These are phyloP conservation scores for Thamnidium elegans DNA, from an alignment of 192 early-diverging fungal genomes.

Conservation along the genomic window DNA sequence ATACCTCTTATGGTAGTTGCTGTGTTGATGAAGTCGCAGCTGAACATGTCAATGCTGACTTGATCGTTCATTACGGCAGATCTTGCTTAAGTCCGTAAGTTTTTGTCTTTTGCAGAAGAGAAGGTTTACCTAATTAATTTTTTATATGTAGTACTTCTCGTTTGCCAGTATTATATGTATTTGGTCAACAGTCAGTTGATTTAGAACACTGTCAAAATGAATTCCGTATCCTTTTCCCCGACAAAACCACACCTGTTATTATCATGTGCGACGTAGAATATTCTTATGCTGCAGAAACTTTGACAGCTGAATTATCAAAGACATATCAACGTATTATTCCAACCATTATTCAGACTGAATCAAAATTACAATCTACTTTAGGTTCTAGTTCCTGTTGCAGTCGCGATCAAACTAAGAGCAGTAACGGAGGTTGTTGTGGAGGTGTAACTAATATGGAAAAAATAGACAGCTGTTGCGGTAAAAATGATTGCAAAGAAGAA, in stretches of 20 bases:
- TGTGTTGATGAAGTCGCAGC: slow-evolving; percentile 98
- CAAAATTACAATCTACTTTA: slow-evolving; percentile 28
- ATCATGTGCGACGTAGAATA: slow-evolving; percentile 79
- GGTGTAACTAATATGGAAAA: not conserved
- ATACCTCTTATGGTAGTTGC: slow-evolving; percentile 97
- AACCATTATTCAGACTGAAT: slow-evolving; percentile 45
- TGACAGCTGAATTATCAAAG: slow-evolving; percentile 17
- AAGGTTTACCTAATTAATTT: not conserved
- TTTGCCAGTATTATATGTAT: slow-evolving; percentile 83
- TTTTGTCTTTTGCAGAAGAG: not conserved
- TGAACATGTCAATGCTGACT: slow-evolving; percentile 78
- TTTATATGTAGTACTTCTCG: slow-evolving; percentile 59
- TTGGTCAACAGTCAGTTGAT: slow-evolving; percentile 75
- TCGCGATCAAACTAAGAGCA: not conserved
- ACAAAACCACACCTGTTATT: slow-evolving; percentile 49
- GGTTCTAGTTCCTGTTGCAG: too few relatives aligned
- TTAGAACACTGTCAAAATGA: slow-evolving; percentile 48
- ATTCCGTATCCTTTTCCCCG: slow-evolving; percentile 44
- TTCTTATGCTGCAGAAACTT: slow-evolving; percentile 44
- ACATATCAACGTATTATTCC: slow-evolving; percentile 38
- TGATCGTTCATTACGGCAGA: slow-evolving; percentile 95
- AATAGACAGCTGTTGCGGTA: not conserved
- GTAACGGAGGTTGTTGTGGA: not conserved
- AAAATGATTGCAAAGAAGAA: not conserved
- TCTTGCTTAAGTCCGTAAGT: slow-evolving; percentile 83